phyloP scores from a whole-genome alignment of 331 rosid genomes.

The Phaseolus coccineus region DNA sequence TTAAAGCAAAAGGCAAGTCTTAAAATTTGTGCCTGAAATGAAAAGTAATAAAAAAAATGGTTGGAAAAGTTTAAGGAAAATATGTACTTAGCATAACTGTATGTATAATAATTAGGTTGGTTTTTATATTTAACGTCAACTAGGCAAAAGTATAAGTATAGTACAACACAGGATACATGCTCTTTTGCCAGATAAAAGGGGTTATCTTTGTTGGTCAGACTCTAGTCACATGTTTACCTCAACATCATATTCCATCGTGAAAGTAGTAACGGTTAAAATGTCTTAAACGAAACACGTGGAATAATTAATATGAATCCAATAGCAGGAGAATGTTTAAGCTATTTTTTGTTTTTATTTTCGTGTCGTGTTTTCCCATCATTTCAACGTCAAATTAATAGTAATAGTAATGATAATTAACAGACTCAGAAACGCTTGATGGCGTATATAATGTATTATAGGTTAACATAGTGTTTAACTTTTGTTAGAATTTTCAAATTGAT shows the following conservation, averaged over 20 bases:
- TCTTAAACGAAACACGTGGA: slow-evolving; percentile 3
- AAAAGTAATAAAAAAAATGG: slow-evolving; percentile 1
- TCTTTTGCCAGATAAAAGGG: not conserved
- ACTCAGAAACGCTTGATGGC: not conserved
- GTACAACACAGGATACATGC: not conserved
- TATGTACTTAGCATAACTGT: slow-evolving; percentile 1
- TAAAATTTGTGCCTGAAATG: slow-evolving; percentile 33
- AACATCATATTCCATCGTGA: not conserved
- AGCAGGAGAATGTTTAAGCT: not conserved
- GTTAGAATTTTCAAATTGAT: not conserved
- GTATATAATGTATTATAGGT: not conserved
- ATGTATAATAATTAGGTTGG: not conserved
- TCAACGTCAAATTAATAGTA: not conserved
- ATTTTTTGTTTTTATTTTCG: not conserved
- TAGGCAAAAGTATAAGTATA: slow-evolving; percentile 26
- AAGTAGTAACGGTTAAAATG: slow-evolving; percentile 17
- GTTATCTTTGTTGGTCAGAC: slow-evolving; percentile 13
- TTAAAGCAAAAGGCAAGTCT: slow-evolving; percentile 21
- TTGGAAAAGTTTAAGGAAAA: slow-evolving; percentile 12
- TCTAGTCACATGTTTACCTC: slow-evolving; percentile 19
- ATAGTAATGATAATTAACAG: not conserved
- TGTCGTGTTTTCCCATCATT: not conserved
- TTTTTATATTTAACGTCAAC: slow-evolving; percentile 30
- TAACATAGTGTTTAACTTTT: no score
- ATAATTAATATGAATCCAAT: not conserved